Base-by-base conservation (phyloP, 2,329 filamentous ascomycete genomes). In the Graphium sp. region DNA sequence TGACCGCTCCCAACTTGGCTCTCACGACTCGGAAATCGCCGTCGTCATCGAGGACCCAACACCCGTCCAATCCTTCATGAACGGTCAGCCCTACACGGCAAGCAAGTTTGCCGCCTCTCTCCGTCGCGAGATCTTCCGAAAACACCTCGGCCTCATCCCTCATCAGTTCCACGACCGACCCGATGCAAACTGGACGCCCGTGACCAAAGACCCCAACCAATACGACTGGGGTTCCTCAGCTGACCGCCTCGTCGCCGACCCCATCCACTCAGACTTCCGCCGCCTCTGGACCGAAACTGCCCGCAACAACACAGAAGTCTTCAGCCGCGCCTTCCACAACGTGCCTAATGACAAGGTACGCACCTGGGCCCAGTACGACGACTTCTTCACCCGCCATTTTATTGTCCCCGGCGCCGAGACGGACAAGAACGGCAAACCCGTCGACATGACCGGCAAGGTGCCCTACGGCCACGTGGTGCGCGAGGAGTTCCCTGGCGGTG, bases 11-110 rank as follows among this genome's bases (percentile, higher is more conserved):
- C 80, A 93, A 54, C 66, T 91, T 4, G 83, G 82, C 20, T 65
- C 70, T 33, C 83, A 89, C 50, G 84, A 92, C 53, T 82, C 74
- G 1, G 84, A 93, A 47, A 82, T 93, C 31, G 82, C 83, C n/a
- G 78, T 91, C 37, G 65, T 91, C 32, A 80, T 93, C 42, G 77
- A 89, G 47, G 83, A 91, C 45, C 66, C 71, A 2, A 68, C 74
- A 2, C 57, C 72, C 2, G 57, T 92, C 11, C 66, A 78, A 10
- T 75, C 73, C 12, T 54, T 50, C 34, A 91, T 93, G 80, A 65
- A 75, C 36, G 80, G 81, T 4, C 56, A 62, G 14, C 70, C 70
- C 0, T 92, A 66, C 56, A 64, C 60, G 18, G 87, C 81, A 6
- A 74, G 74, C 7, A 65, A 67, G 32, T 85, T 87, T 44, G 84